Base-by-base conservation (phyloP, 176 grass and related monocot genomes). In the Elymus sibiricus region DNA sequence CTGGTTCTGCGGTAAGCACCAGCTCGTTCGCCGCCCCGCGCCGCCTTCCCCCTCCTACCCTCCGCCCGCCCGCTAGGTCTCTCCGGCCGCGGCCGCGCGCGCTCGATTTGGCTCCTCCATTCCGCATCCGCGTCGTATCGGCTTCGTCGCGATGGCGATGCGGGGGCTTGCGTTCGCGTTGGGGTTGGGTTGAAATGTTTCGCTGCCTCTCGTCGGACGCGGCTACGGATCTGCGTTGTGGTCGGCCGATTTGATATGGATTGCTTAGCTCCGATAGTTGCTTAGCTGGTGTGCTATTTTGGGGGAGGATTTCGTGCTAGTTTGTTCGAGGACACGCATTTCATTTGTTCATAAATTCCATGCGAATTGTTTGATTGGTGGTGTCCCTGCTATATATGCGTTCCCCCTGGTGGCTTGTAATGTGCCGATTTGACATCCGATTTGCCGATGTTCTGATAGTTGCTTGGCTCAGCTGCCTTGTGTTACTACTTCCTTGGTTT, bases 1-100 rank as follows among this genome's bases (percentile, higher is more conserved):
- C 85, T 87, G 67, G 85, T 87, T 87, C 78, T 87, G 85, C 51
- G 85, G 85, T 87, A 60, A 37, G 53, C 53, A 4, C 53, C 19
- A 21, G 0, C 19, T 38, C 77, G 15, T 25, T 6, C 37, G 0
- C 11, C 63, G 26, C 26, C 26, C 1, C 27, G 14, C 74, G 4
- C 51, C 26, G 10, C 47, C 25, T 69, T 5, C 5, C 35, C 31
- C 49, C 22, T 79, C 64, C 40, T 7, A 62, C 3, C 11, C 40
- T 10, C 15, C n/a, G n/a, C n/a, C 28, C 17, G 9, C 16, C n/a
- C 47, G 3, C 29, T n/a, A 24, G 6, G 12, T 6, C 24, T 12
- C 22, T 1, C 70, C 22, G 29, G 32, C 32, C 32, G 32, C 32
- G 32, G 2, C 32, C 32, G 32, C 32, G 32, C 43, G 59, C 16